phyloP scores from a whole-genome alignment of 441 rosid genomes.

The Pelargonium myrrhifolium region DNA sequence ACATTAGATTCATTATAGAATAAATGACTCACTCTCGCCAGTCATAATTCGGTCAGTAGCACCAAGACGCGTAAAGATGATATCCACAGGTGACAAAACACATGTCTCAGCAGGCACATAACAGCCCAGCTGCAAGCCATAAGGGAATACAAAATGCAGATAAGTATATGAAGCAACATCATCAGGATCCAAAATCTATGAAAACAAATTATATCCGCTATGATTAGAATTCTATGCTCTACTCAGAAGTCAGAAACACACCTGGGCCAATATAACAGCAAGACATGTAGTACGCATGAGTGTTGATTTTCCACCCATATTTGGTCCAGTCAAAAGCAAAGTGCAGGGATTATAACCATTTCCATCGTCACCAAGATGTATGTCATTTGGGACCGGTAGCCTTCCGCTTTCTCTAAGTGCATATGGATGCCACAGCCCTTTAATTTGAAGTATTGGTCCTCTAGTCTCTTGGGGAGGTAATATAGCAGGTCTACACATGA shows the following conservation, averaged over 20 bases:
- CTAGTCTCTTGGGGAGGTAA: slow-evolving; percentile 42
- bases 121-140: slow-evolving; percentile 71
- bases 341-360: slow-evolving; percentile 47
- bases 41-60: slow-evolving; percentile 93
- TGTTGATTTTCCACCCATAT: slow-evolving; percentile 98
- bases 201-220: slow-evolving; percentile 4
- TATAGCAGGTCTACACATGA: slow-evolving; percentile 60
- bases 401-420: slow-evolving; percentile 65
- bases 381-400: slow-evolving; percentile 74
- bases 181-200: background rate
- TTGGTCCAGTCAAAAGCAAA: slow-evolving; percentile 88
- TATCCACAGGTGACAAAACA: slow-evolving; percentile 65
- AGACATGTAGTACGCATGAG: slow-evolving; percentile 88
- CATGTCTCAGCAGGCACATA: slow-evolving; percentile 73
- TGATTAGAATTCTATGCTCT: slow-evolving; percentile 6
- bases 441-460: slow-evolving; percentile 59
- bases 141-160: slow-evolving; percentile 5
- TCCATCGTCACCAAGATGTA: slow-evolving; percentile 58
- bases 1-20: background rate
- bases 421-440: slow-evolving; percentile 93
- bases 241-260: slow-evolving; percentile 35
- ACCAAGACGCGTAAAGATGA: slow-evolving; percentile 89
- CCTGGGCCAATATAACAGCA: slow-evolving; percentile 87
- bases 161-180: background rate
- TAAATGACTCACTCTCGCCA: slow-evolving; percentile 72